Evolutionary conservation across 805 yeast species (phyloP), one percentile per base, ranked within the genome.

Genomic region (Teunomyces lycoperdinae): DNA sequence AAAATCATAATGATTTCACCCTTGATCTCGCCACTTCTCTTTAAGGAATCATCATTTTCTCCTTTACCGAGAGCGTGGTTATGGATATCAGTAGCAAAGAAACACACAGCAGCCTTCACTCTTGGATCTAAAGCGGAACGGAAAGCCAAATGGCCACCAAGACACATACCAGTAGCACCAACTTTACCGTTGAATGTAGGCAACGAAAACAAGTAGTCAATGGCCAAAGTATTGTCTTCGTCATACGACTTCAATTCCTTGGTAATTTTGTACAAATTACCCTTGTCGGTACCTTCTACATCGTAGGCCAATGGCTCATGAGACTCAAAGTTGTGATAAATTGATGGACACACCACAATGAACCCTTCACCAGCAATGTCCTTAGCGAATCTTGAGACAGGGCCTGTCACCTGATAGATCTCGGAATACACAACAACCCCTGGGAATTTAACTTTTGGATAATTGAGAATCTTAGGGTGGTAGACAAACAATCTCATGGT

Each of bases 111-210:
- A 13, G 91, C 89, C 9, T 71, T 68, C 40, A 87, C 80, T 48
- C 89, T 67, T 32, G 75, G 70, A 58, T 86, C 89, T 54, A 85
- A 71, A 2, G 84, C 82, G 2, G 83, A 75, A 54, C 95, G 73
- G 68, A 77, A 85, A 1, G 94, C 92, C 57, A 86, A 70, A 61
- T 87, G 94, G 1, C 94, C 95, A 16, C 94, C 94, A 32, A 87
- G 77, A 63, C 95, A 87, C 94, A 87, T 87, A 14, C 94, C 95
- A 2, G 92, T 85, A 40, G 90, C 84, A 32, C 94, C 94, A 55
- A 85, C 78, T 49, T 76, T 79, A 36, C 91, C 91, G 52, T 78
- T 82, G 62, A 86, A 86, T 9, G 89, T 84, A 0, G 75, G 69
- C 53, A 87, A 71, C 2, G 76, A 56, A 42, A 64, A 64, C 48